phyloP scores from a whole-genome alignment of 2,329 filamentous ascomycete species.

The Phyllosticta ampelicida region DNA sequence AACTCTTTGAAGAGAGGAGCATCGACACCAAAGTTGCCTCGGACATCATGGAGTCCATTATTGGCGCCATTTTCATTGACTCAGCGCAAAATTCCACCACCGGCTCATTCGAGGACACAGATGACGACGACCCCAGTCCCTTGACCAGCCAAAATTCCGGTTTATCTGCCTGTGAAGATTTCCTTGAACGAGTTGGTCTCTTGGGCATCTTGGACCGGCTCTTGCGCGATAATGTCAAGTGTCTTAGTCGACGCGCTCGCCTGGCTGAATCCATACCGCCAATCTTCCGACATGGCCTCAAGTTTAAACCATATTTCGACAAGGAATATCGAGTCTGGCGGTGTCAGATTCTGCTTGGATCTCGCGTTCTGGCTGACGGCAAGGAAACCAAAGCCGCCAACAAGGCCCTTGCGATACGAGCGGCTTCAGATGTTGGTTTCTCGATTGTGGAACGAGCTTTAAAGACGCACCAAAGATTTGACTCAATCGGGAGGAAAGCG shows the following conservation, averaged over 20 bases:
- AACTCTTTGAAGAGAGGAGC: slow-evolving; percentile 48
- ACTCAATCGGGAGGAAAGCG: neutral
- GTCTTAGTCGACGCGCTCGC: neutral
- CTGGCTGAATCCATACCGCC: neutral
- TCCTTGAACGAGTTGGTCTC: neutral
- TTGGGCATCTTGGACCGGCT: neutral
- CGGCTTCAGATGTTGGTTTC: neutral
- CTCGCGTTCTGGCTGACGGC: neutral
- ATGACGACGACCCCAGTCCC: neutral
- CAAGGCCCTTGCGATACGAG: neutral
- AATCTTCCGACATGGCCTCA: neutral
- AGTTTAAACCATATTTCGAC: neutral
- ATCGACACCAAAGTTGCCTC: slow-evolving; percentile 32
- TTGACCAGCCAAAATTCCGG: neutral
- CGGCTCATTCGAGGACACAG: neutral
- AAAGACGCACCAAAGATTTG: neutral
- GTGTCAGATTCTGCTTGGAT: neutral
- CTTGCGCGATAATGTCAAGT: neutral
- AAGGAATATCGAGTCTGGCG: neutral
- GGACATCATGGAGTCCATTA: slow-evolving; percentile 68
- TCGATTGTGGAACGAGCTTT: neutral
- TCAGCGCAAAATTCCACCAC: slow-evolving; percentile 28
- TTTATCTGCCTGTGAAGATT: neutral
- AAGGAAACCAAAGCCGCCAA: neutral
- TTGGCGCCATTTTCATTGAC: slow-evolving; percentile 81